Base-by-base conservation (phyloP, 1,284 basidiomycete genomes). In the Irpex sp. region DNA sequence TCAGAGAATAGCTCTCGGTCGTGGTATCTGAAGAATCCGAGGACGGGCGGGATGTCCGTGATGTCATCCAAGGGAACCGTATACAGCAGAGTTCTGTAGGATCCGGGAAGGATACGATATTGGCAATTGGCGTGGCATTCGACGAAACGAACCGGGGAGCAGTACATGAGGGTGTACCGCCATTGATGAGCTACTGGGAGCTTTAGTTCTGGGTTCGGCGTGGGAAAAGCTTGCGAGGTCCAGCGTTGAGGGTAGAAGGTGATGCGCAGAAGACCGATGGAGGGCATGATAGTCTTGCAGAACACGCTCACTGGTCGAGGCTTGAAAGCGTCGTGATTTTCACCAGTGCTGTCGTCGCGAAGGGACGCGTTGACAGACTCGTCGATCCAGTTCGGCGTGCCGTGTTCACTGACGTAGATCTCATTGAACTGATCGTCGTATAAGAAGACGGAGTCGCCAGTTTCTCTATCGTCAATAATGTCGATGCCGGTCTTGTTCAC, bases 351-450 rank as follows among this genome's bases (percentile, higher is more conserved):
- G 69, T 63, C 33, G 73, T 72, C 50, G 75, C 65, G 62, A 5
- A 59, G 37, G 19, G 49, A 46, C 9, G 36, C 36, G 4, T 26
- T 9, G 61, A 78, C 66, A 66, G 75, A 68, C 67, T 76, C 69
- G 73, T 78, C 70, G 66, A 69, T 61, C 21, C 68, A 67, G 5
- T 72, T 65, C 54, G 78, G 75, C 53, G 77, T 66, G 39, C 74
- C 74, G 49, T 79, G 77, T 61, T 87, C 84, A 5, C 84, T 84
- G 61, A 90, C 81, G 55, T 81, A 74, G 59, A 87, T 76, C 58
- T 78, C 77, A 56, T 70, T 70, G 60, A 74, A 68, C 43, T 71
- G 69, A 57, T 63, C 26, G 51, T 66, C 59, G 39, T 69, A 60
- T 51, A 70, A 66, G 56, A 69, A 69, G 58, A 67, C 63, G 33